Conservation (phyloP, 345 rosid species). For the Lepidium aucheri region DNA sequence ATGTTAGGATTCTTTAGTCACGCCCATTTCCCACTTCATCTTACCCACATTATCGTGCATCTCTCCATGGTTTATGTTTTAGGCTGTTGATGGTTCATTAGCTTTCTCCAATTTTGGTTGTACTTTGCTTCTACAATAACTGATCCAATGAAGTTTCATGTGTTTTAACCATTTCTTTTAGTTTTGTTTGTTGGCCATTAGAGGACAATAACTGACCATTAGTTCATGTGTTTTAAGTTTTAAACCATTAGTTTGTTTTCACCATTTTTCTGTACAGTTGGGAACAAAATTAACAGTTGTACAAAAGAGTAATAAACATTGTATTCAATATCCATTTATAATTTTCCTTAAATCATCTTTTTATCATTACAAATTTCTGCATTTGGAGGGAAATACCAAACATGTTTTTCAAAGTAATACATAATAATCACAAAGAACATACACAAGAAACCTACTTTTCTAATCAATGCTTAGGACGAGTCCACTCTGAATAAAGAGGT, state of each 20-base stretch:
- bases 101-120: neutral
- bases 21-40: neutral
- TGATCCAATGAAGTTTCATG: neutral
- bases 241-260: no score
- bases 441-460: neutral
- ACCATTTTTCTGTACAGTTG: neutral
- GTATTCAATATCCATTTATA: no score
- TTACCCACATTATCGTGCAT: neutral
- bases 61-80: neutral
- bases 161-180: neutral
- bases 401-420: neutral
- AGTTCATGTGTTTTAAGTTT: no score
- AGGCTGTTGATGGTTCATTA: neutral
- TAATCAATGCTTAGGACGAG: neutral
- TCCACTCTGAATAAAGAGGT: constrained; percentile 1
- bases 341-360: no score
- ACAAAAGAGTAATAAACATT: no score
- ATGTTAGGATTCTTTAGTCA: constrained; percentile 39
- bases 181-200: no score
- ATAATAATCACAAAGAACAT: neutral
- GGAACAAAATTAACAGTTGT: no score
- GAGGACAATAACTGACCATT: neutral
- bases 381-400: neutral
- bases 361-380: neutral
- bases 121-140: constrained; percentile 7